These are phyloP conservation scores for Podospora tetraspora DNA, from an alignment of 495 filamentous ascomycete genomes.

Conservation along the genomic window DNA sequence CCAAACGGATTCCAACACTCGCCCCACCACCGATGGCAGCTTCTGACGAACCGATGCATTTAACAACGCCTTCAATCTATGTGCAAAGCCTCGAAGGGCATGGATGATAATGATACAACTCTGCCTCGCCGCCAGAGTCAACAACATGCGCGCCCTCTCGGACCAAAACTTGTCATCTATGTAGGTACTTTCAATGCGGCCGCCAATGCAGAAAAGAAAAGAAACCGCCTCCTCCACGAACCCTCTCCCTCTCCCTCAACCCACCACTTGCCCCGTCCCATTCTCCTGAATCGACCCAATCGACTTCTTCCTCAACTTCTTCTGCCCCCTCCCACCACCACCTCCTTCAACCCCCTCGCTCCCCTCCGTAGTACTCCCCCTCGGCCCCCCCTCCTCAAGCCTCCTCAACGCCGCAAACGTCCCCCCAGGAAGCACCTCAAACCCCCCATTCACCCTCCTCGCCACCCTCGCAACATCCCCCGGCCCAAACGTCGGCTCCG, in stretches of 20 bases:
- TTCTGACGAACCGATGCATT: neutral
- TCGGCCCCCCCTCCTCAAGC: slow-evolving; percentile 5
- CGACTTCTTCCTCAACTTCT: slow-evolving; percentile 21
- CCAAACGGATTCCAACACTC: neutral
- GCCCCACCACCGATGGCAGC: neutral
- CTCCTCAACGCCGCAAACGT: slow-evolving; percentile 34
- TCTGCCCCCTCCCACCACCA: neutral
- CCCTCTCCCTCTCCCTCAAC: neutral
- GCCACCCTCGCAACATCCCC: slow-evolving; percentile 41
- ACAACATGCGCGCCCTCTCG: neutral
- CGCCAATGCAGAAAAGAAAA: neutral
- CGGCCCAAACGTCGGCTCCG: slow-evolving; percentile 30
- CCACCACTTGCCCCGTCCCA: neutral
- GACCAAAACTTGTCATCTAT: neutral
- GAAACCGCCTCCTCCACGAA: neutral
- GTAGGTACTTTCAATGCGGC: neutral
- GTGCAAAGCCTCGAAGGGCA: neutral
- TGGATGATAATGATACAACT: neutral
- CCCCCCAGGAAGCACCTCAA: slow-evolving; percentile 56
- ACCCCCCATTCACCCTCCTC: slow-evolving; percentile 57
- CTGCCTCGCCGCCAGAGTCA: neutral
- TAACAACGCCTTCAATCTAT: neutral
- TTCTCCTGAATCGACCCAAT: slow-evolving; percentile 6
- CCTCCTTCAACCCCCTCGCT: slow-evolving; percentile 3
- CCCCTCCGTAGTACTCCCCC: neutral